Percentiles rank a stretch among this genome's conserved stretches.
Conservation (phyloP, 208 protist species). For the Acanthamoeba royreba region DNA sequence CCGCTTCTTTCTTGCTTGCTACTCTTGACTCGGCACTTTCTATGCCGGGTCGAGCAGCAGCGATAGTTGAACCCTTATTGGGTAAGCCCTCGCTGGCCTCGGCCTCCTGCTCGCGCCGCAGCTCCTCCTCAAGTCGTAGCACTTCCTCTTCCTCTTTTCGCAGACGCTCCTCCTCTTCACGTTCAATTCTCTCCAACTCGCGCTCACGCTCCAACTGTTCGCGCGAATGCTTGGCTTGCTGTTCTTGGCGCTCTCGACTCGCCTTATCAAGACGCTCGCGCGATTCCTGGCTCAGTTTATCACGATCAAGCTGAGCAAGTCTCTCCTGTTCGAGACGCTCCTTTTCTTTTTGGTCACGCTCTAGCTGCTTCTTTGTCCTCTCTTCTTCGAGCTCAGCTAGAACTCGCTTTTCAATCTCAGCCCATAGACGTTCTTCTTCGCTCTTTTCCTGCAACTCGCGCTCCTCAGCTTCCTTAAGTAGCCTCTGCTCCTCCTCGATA, state of each 20-base stretch:
- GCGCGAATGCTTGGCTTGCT: not conserved
- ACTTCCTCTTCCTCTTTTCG: not conserved
- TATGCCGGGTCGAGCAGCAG: too few relatives aligned
- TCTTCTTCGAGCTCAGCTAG: slow-evolving; percentile 5
- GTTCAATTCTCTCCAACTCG: not conserved
- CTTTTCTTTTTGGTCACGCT: not conserved
- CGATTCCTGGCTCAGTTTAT: not conserved
- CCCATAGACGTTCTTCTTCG: not conserved
- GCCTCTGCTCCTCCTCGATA: not conserved
- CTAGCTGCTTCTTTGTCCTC: not conserved
- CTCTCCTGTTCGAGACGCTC: not conserved
- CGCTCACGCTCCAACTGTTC: not conserved
- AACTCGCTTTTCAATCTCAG: slow-evolving; percentile 13
- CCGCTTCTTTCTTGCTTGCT: too few relatives aligned
- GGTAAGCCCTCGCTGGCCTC: too few relatives aligned
- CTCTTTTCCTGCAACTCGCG: not conserved
- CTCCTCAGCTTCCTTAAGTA: not conserved
- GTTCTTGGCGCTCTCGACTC: not conserved
- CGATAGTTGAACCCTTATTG: too few relatives aligned
- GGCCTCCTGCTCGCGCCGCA: not conserved
- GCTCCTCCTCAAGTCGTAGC: not conserved
- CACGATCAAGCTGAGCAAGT: not conserved
- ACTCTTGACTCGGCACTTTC: too few relatives aligned
- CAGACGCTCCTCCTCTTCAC: slow-evolving; percentile 14
- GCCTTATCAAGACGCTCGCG: not conserved